phyloP scores from a whole-genome alignment of 2,329 filamentous ascomycete genomes.

The Tolypocladium paradoxum region DNA sequence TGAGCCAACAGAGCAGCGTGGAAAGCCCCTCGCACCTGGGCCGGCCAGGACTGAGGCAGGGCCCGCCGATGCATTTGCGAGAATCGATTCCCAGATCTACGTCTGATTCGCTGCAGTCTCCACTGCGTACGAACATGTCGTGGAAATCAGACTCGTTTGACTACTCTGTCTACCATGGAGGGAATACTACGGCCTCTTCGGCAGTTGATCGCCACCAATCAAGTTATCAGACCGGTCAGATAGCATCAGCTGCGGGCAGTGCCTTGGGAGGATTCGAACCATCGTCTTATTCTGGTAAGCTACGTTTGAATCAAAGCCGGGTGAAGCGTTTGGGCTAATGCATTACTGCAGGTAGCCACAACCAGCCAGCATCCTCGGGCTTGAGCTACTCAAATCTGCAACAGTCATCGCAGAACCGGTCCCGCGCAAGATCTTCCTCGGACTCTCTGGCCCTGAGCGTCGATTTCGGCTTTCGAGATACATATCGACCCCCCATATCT shows the following conservation, averaged over 20 bases:
- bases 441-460: slow-evolving; percentile 33
- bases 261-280: slow-evolving; percentile 38
- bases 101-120: slow-evolving; percentile 47
- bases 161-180: slow-evolving; percentile 40
- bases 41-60: slow-evolving; percentile 34
- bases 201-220: slow-evolving; percentile 36
- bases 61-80: slow-evolving; percentile 48
- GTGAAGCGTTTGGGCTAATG: not conserved
- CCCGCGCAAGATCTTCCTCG: slow-evolving; percentile 39
- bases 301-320: not conserved
- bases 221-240: slow-evolving; percentile 39
- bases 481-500: slow-evolving; percentile 25
- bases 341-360: slow-evolving; percentile 1
- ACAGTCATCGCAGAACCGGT: slow-evolving; percentile 31
- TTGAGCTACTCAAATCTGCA: slow-evolving; percentile 34
- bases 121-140: slow-evolving; percentile 48
- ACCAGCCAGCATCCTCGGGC: slow-evolving; percentile 17
- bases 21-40: slow-evolving; percentile 25
- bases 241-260: slow-evolving; percentile 18
- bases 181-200: slow-evolving; percentile 32
- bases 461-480: slow-evolving; percentile 21
- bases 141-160: slow-evolving; percentile 53
- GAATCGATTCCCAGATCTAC: slow-evolving; percentile 47
- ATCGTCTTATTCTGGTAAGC: slow-evolving; percentile 41
- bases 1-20: slow-evolving; percentile 12